A percentile compares a stretch with the other conserved stretches of the same genome.
These are phyloP conservation scores for Yarrowia porcina DNA, from an alignment of 805 yeast species.

Conservation along the genomic window DNA sequence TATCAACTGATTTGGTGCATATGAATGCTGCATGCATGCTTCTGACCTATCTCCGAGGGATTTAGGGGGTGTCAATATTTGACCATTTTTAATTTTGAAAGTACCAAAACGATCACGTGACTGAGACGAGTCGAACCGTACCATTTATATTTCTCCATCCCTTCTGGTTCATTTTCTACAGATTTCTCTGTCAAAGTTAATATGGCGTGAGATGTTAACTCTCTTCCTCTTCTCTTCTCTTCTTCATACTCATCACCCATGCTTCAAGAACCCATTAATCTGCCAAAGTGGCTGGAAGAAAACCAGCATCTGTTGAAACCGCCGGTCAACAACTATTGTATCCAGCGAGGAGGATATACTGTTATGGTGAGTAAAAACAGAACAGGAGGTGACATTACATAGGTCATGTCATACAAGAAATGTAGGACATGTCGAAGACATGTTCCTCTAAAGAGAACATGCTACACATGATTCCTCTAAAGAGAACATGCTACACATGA, in stretches of 20 bases:
- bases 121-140: too few species aligned
- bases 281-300: slow-evolving; percentile 76
- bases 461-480: too few species aligned
- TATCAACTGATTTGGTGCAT: slow-evolving; percentile 12
- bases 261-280: slow-evolving; percentile 69
- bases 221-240: not conserved
- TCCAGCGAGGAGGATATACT: slow-evolving; percentile 88
- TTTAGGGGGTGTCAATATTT: not conserved
- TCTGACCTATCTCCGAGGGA: not conserved
- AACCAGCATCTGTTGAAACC: slow-evolving; percentile 76
- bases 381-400: too few species aligned
- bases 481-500: too few species aligned
- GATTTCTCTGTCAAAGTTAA: too few species aligned
- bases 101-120: too few species aligned
- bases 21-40: not conserved
- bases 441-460: too few species aligned
- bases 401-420: too few species aligned
- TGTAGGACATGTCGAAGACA: too few species aligned
- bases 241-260: slow-evolving; percentile 35
- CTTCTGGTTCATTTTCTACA: too few species aligned
- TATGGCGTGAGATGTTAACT: slow-evolving; percentile 21
- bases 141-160: not conserved
- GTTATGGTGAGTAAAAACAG: slow-evolving; percentile 62
- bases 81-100: not conserved
- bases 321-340: slow-evolving; percentile 87